Evolutionary conservation across 352 stramenopile genomes (phyloP), one percentile per base, ranked within the genome.

Genomic region (Globisporangium megalacanthum): DNA sequence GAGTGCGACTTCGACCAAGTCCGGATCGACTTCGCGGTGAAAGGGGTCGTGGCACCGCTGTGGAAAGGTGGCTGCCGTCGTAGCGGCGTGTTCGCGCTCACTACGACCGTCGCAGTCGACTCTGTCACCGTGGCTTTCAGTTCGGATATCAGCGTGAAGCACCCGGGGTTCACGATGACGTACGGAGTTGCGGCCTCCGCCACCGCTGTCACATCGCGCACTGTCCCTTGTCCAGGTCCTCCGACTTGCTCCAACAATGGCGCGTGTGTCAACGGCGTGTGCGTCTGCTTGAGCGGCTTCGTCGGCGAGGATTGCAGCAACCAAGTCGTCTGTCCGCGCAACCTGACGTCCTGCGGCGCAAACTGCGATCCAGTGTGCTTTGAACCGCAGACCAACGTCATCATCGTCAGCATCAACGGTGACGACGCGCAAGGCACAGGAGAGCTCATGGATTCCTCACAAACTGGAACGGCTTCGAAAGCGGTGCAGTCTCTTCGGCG

Each of bases 271-370:
- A 45, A 70, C 14, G 79, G 79, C 14, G 35, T 35, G 14, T 89
- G 79, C 31, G 53, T 53, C 7, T 89, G 79, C 25, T 75, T 89
- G 33, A 79, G 49, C n/a, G 76, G 76, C 0, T 87, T 71, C 49
- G 64, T 80, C 8, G 79, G 79, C 8, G 79, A 89, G 52, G 80
- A 83, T 52, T 89, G 76, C 52, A 83, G 70, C 19, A 89, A 87
- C 47, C 56, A 69, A 20, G 61, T 79, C 6, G 45, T 87, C 1
- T 89, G 79, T 29, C 76, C 74, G 3, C 49, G 54, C 15, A 57
- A 83, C 46, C 4, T 69, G 2, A 58, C 65, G 15, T 54, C 54
- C 0, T 89, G 79, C 46, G 65, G 53, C 19, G 9, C 10, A 0
- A 56, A 44, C 4, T 89, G 79, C 31, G 72, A 87, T 10, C 65